Percentiles rank a stretch among this genome's conserved stretches.
phyloP scores from a whole-genome alignment of 2,329 filamentous ascomycete species.

The Cladosporium oxysporum region DNA sequence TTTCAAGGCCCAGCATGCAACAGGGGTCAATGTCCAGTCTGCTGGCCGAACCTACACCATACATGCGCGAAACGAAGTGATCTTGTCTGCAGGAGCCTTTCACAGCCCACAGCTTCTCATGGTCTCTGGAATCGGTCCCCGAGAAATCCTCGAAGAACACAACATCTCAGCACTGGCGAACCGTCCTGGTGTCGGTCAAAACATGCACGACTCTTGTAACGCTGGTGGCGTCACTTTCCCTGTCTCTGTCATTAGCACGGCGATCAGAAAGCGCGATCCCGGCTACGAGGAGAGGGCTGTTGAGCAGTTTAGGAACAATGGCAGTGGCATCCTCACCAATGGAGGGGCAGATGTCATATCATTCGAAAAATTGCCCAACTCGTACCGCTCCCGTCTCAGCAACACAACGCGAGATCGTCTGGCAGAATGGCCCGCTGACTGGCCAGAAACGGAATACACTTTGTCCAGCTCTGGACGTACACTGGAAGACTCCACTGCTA shows the following conservation, averaged over 20 bases:
- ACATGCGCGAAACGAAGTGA: conserved; percentile 37
- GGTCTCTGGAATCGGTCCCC: conserved; percentile 35
- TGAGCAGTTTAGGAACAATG: conserved; percentile 19
- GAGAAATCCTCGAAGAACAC: conserved; percentile 45
- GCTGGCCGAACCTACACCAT: conserved; percentile 31
- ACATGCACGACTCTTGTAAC: conserved; percentile 47
- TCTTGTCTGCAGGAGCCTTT: conserved; percentile 35
- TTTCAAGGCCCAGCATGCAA: conserved; percentile 29
- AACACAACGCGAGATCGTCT: conserved; percentile 19
- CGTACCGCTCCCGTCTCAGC: conserved; percentile 21
- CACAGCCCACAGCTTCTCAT: conserved; percentile 37
- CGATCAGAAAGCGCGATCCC: conserved; percentile 4
- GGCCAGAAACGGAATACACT: conserved; percentile 29
- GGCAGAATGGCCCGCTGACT: conserved; percentile 25
- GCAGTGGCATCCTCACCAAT: conserved; percentile 23
- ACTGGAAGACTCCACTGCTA: background rate
- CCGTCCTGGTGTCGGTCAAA: conserved; percentile 54
- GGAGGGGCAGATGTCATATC: conserved; percentile 24
- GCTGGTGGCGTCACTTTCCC: conserved; percentile 19
- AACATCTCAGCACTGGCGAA: conserved; percentile 50
- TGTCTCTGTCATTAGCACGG: conserved; percentile 16
- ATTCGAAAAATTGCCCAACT: conserved; percentile 29
- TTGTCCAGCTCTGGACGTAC: conserved; percentile 1
- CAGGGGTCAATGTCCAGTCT: conserved; percentile 31
- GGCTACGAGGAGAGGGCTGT: conserved; percentile 2